Evolutionary conservation across 257 asterid species (phyloP).

Genomic region (Knoxia roxburghii): DNA sequence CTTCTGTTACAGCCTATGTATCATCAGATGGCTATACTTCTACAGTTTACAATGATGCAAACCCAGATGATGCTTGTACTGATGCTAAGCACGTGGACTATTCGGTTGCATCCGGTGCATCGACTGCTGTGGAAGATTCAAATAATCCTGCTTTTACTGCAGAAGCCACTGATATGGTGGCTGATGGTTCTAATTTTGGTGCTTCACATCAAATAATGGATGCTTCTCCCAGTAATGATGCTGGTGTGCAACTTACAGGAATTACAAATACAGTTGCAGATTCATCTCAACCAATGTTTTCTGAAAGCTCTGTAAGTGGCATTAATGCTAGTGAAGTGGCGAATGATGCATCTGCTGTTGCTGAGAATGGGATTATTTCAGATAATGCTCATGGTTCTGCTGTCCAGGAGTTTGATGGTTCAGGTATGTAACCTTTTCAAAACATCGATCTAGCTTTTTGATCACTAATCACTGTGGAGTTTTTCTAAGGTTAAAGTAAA

Average conservation of each 20-base stretch:
- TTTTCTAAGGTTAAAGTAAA: too few species aligned
- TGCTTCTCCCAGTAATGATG: conserved; percentile 22
- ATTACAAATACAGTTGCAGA: conserved; percentile 29
- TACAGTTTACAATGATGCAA: conserved; percentile 16
- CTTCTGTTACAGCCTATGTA: conserved; percentile 10
- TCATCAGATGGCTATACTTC: conserved; percentile 17
- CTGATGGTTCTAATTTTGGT: conserved; percentile 25
- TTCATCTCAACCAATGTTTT: conserved; percentile 37
- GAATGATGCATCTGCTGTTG: conserved; percentile 26
- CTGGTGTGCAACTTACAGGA: conserved; percentile 32
- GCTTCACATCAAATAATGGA: conserved; percentile 37
- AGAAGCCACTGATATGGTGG: conserved; percentile 20
- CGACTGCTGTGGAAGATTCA: conserved; percentile 10
- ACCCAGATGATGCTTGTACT: conserved; percentile 11
- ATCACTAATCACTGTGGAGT: too few species aligned
- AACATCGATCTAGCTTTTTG: not conserved
- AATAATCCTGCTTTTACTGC: conserved; percentile 6
- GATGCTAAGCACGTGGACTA: conserved; percentile 11
- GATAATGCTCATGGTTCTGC: conserved; percentile 47
- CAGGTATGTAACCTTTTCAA: conserved; percentile 36
- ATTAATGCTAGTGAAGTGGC: conserved; percentile 39
- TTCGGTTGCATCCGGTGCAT: conserved; percentile 15
- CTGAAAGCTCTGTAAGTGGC: conserved; percentile 44
- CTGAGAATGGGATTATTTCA: conserved; percentile 56
- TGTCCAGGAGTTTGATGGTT: conserved; percentile 59